Evolutionary conservation across 805 yeast genomes (phyloP), one percentile per base, ranked within the genome.

Genomic region (Ogataea nonfermentans): DNA sequence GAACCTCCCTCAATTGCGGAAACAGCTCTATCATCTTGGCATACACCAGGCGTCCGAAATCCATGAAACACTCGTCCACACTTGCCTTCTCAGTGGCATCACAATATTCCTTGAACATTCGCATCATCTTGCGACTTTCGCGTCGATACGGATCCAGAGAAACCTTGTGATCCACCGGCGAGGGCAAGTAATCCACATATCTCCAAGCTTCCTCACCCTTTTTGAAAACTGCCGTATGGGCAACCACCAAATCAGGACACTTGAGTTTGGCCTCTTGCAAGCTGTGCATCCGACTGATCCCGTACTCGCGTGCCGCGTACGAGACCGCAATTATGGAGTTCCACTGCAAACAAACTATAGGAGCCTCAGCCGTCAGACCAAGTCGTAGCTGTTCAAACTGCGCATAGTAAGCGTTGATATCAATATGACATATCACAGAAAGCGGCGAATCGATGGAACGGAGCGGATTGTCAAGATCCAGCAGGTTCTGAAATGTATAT

Each of bases 341-440:
- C 99, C 99, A 93, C 55, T 93, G 99, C 4, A 88, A 87, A 59
- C 97, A 90, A 0, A 89, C 97, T 2, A 93, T 83, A 0, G 99
- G 97, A 46, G 80, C 90, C 2, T 79, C 76, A 2, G 66, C 67
- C 2, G 79, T 62, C 11, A 83, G 63, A 0, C 82, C 82, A 12
- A 87, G 69, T 29, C 96, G 64, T 5, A 86, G 67, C 49, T 84
- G 91, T 54, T 93, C 97, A 22, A 83, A 93, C 57, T 93, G 99
- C 0, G 99, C 96, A 62, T 85, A 93, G 61, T 90, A 93, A 9
- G 98, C 97, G 64, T 93, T 95, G 53, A 88, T 75, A 63, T 93
- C 99, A 16, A 93, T 74, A 52, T 89, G 95, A 6, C 84, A 89
- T 26, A 93, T 75, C 16, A 84, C 84, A 0, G 96, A 71, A 9